A percentile compares a stretch with the other conserved stretches of the same genome.
Evolutionary conservation across 2,329 filamentous ascomycete species (phyloP).

Genomic region (Colletotrichum sp.): DNA sequence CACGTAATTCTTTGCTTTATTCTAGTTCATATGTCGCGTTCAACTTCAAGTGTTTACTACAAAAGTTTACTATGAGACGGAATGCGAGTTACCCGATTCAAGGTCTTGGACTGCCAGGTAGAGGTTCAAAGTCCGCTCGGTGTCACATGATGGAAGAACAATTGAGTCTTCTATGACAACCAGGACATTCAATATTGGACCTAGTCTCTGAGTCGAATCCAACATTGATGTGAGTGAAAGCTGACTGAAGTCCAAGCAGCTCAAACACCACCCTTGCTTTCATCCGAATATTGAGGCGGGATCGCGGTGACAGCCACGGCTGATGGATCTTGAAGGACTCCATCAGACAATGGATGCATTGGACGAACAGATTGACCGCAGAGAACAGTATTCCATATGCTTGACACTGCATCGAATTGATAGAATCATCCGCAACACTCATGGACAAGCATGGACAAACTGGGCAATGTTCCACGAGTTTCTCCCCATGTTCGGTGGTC

Average conservation of each 20-base stretch:
- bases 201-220: background rate
- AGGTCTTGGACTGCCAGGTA: fast-evolving
- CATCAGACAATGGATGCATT: background rate
- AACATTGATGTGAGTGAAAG: background rate
- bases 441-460: background rate
- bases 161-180: background rate
- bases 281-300: background rate
- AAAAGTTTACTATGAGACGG: background rate
- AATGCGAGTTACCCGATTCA: background rate
- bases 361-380: background rate
- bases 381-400: fast-evolving
- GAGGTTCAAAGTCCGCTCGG: background rate
- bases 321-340: background rate
- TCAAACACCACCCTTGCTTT: background rate
- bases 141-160: background rate
- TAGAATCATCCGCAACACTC: background rate
- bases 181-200: background rate
- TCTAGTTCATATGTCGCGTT: background rate
- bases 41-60: background rate
- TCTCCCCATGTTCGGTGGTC: background rate
- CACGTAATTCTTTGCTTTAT: background rate
- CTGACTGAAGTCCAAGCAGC: background rate
- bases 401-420: fast-evolving
- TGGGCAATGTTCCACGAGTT: conserved; percentile 3
- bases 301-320: background rate